Evolutionary conservation across 805 yeast species (phyloP).

Genomic region (Pichia scutulata): DNA sequence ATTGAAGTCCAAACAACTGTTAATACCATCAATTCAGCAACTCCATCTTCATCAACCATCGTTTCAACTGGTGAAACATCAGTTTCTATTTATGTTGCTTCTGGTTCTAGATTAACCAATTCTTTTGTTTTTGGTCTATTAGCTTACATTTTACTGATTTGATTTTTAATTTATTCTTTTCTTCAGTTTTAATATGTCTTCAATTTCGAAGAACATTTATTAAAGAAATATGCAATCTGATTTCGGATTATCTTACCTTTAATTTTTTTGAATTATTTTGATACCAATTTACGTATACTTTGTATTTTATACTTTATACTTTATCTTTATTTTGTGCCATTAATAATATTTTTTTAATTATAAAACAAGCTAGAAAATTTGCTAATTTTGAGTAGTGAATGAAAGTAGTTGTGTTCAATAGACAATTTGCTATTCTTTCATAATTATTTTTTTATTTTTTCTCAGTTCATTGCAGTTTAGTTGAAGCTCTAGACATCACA

Average conservation of each 20-base stretch:
- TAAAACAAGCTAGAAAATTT: too few relatives aligned
- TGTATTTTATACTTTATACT: too few relatives aligned
- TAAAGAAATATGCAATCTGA: not conserved
- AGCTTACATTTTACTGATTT: not conserved
- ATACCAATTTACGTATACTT: not conserved
- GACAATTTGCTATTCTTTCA: too few relatives aligned
- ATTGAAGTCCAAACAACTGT: not conserved
- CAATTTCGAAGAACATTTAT: not conserved
- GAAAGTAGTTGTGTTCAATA: too few relatives aligned
- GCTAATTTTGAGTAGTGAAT: too few relatives aligned
- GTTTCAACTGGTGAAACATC: not conserved
- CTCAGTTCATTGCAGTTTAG: too few relatives aligned
- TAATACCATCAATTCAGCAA: not conserved
- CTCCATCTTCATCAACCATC: not conserved
- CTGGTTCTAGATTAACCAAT: not conserved
- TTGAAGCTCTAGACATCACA: too few relatives aligned
- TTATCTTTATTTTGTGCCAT: too few relatives aligned
- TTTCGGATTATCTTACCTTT: not conserved
- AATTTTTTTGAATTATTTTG: not conserved
- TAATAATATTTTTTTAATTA: too few relatives aligned
- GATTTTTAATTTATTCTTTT: not conserved
- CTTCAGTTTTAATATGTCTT: not conserved
- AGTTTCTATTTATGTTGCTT: not conserved
- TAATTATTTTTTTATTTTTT: too few relatives aligned
- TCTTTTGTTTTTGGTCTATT: not conserved